A percentile compares a stretch with the other conserved stretches of the same genome.
Evolutionary conservation across 345 rosid genomes (phyloP).

Genomic region (Raphanus raphanistrum): DNA sequence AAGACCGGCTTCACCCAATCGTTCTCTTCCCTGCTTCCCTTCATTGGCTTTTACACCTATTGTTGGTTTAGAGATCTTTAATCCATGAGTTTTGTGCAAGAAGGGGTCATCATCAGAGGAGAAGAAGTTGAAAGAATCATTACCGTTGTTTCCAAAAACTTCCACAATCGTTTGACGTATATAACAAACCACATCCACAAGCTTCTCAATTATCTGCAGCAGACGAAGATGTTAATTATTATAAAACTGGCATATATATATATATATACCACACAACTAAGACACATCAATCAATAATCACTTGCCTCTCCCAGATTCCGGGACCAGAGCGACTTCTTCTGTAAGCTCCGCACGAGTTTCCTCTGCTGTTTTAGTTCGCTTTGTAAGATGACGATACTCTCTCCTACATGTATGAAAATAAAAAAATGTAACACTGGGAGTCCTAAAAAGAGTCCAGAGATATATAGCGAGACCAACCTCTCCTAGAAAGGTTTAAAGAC

Average conservation of each 20-base stretch:
- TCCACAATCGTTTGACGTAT: slow-evolving; percentile 63
- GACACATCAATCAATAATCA: slow-evolving; percentile 1
- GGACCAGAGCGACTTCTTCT: slow-evolving; percentile 93
- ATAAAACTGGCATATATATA: background rate
- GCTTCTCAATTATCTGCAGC: slow-evolving; percentile 69
- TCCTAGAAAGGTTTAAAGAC: slow-evolving; percentile 50
- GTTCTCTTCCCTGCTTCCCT: slow-evolving; percentile 40
- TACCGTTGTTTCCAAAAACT: slow-evolving; percentile 73
- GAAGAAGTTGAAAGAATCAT: slow-evolving; percentile 2
- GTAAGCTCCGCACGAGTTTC: slow-evolving; percentile 68
- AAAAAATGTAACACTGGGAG: background rate
- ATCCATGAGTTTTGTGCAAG: background rate
- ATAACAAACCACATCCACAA: slow-evolving; percentile 64
- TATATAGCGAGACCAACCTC: slow-evolving; percentile 44
- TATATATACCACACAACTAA: background rate
- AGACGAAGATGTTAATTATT: slow-evolving; percentile 5
- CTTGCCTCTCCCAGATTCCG: slow-evolving; percentile 75
- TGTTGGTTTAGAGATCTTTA: slow-evolving; percentile 33
- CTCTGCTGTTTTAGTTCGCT: slow-evolving; percentile 71
- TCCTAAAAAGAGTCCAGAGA: background rate
- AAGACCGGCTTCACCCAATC: slow-evolving; percentile 80
- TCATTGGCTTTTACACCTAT: slow-evolving; percentile 23
- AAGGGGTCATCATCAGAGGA: background rate
- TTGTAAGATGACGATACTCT: slow-evolving; percentile 55
- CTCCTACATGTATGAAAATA: slow-evolving; percentile 52